Base-by-base conservation (phyloP, 495 filamentous ascomycete species). In the Pyrenopolyporus hunteri region DNA sequence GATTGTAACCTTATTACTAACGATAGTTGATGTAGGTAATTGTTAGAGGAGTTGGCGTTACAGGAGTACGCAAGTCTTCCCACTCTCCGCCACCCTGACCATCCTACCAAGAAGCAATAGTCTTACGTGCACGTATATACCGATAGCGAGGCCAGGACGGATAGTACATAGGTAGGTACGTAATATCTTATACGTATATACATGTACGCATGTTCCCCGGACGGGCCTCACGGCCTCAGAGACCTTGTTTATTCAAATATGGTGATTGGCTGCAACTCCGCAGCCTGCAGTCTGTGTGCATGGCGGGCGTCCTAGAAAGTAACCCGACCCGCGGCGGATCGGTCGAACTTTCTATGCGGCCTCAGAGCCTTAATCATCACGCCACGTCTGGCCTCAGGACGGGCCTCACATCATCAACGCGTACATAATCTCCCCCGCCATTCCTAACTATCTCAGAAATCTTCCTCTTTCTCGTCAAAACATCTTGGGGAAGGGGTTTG, bases 321-420 rank as follows among this genome's bases (percentile, higher is more conserved):
- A 35, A 26, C 37, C 8, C 28, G n/a, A 19, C 36, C 5, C 26
- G 19, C 55, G 20, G 46, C 13, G 33, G 16, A 14, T 16, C 55
- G 45, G 55, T 45, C 32, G 33, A 58, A 58, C 44, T 45, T 16
- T 49, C 36, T 10, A 28, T 49, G 13, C 19, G 44, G 55, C 55
- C 55, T 49, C 44, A 43, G 45, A 50, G 55, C 36, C 44, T 58
- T 42, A 25, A 23, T 26, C 23, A 22, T 22, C 43, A 2, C 13
- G 11, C 7, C 31, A 11, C 39, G 5, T 9, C 11, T 47, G 43
- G 32, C 53, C 43, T 48, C 32, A 23, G 10, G 1, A 29, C 1
- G 28, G 17, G 8, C 29, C 51, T 35, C 20, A 3, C 9, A 35
- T 13, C 4, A 45, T 25, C 20, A 31, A 26, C 23, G 10, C 10